A percentile compares a stretch with the other conserved stretches of the same genome.
phyloP scores from a whole-genome alignment of 2,329 filamentous ascomycete genomes.

The Aspergillus jensenii region DNA sequence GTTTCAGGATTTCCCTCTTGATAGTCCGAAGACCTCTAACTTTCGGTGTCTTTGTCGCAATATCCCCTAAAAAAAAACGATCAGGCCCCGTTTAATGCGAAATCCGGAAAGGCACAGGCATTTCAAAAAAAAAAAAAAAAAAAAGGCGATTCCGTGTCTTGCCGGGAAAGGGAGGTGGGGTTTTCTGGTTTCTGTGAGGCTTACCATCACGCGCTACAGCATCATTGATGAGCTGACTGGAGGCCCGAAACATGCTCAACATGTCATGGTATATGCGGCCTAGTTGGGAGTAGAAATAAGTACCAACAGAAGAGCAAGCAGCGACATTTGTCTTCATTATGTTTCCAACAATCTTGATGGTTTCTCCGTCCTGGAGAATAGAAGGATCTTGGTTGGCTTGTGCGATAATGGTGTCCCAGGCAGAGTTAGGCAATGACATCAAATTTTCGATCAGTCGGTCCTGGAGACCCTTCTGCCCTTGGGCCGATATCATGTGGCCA shows the following conservation, averaged over 20 bases:
- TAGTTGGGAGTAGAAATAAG: constrained; percentile 98
- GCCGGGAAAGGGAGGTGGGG: too few species aligned
- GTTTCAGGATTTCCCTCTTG: constrained; percentile 98
- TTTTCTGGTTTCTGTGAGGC: constrained; percentile 12
- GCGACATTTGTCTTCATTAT: constrained; percentile 99
- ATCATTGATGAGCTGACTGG: constrained; percentile 94
- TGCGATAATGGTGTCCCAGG: constrained; percentile 93
- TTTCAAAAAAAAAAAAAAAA: not conserved
- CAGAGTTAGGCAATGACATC: constrained; percentile 89
- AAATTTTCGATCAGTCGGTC: constrained; percentile 87
- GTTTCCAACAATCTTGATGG: constrained; percentile 98
- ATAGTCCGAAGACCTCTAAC: constrained; percentile 93
- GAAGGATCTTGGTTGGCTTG: constrained; percentile 80
- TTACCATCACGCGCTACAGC: constrained; percentile 81
- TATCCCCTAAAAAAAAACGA: constrained; percentile 61
- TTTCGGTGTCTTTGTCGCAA: constrained; percentile 96
- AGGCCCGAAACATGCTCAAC: constrained; percentile 97
- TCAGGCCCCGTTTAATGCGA: constrained; percentile 14
- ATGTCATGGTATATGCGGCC: constrained; percentile 97
- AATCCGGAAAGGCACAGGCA: too few species aligned
- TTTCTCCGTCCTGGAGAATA: constrained; percentile 86
- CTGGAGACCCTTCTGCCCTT: constrained; percentile 91
- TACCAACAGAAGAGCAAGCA: constrained; percentile 93
- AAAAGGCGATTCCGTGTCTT: too few species aligned
- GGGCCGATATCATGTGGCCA: constrained; percentile 97